Evolutionary conservation across 2,329 filamentous ascomycete genomes (phyloP).

Genomic region (Diaporthe citrichinensis): DNA sequence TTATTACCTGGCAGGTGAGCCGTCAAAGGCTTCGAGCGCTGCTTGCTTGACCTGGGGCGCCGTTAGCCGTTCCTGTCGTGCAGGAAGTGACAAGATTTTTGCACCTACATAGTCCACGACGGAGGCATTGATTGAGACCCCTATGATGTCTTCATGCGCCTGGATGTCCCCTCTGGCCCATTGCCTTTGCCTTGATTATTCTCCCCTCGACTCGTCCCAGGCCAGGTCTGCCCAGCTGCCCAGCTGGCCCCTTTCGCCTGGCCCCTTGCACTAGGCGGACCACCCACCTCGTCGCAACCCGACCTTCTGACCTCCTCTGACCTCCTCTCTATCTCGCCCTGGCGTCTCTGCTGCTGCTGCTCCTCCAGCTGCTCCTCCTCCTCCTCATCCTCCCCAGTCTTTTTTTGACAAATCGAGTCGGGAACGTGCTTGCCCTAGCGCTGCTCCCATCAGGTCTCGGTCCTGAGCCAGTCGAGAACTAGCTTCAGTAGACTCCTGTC

Average conservation of each 20-base stretch:
- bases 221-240: constrained; percentile 20
- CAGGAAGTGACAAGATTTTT: neutral
- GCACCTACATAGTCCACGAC: constrained; percentile 8
- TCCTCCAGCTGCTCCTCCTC: constrained; percentile 7
- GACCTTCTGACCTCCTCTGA: constrained; percentile 30
- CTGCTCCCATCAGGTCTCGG: constrained; percentile 21
- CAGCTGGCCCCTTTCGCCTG: constrained; percentile 24
- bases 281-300: constrained; percentile 30
- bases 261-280: constrained; percentile 38
- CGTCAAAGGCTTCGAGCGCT: constrained; percentile 6
- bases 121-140: constrained; percentile 14
- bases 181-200: neutral
- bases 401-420: constrained; percentile 21
- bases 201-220: constrained; percentile 6
- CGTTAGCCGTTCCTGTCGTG: constrained; percentile 22
- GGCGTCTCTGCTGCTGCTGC: constrained; percentile 13
- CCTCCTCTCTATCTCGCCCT: neutral
- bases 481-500: neutral
- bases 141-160: constrained; percentile 39
- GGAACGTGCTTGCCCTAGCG: constrained; percentile 27
- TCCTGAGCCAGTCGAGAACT: constrained; percentile 24
- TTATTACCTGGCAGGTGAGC: constrained; percentile 29
- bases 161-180: constrained; percentile 8
- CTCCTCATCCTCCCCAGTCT: constrained; percentile 7
- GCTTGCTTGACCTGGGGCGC: constrained; percentile 6